Evolutionary conservation across 2,329 filamentous ascomycete species (phyloP).

Genomic region (Curvularia spicifera): DNA sequence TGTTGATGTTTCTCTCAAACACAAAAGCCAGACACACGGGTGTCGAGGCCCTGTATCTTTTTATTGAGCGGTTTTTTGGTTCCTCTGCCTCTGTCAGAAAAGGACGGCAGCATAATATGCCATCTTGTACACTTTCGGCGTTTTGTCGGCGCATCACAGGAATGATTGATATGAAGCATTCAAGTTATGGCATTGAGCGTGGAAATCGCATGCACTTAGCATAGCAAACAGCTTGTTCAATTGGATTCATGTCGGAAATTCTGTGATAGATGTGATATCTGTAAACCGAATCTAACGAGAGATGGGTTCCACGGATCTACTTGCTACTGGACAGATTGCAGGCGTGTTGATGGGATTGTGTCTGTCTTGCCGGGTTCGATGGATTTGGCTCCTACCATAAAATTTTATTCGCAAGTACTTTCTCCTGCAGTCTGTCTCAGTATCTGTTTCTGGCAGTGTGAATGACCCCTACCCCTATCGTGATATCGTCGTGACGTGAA

Average conservation of each 20-base stretch:
- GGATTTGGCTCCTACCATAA: neutral
- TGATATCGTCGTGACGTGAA: conserved; percentile 18
- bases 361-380: neutral
- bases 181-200: conserved; percentile 23
- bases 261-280: neutral
- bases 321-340: conserved; percentile 2
- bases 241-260: conserved; percentile 5
- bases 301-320: too few species aligned
- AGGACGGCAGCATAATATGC: neutral
- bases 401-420: neutral
- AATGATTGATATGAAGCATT: conserved; percentile 25
- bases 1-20: neutral
- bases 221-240: conserved; percentile 20
- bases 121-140: conserved; percentile 8
- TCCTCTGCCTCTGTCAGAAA: neutral
- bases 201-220: conserved; percentile 30
- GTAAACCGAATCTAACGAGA: neutral
- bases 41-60: neutral
- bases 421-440: neutral
- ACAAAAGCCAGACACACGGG: conserved; percentile 1
- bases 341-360: neutral
- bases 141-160: conserved; percentile 27
- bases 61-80: neutral
- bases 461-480: neutral
- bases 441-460: too few species aligned